phyloP scores from a whole-genome alignment of 2,329 filamentous ascomycete species.

The Pyricularia pennisetigena region DNA sequence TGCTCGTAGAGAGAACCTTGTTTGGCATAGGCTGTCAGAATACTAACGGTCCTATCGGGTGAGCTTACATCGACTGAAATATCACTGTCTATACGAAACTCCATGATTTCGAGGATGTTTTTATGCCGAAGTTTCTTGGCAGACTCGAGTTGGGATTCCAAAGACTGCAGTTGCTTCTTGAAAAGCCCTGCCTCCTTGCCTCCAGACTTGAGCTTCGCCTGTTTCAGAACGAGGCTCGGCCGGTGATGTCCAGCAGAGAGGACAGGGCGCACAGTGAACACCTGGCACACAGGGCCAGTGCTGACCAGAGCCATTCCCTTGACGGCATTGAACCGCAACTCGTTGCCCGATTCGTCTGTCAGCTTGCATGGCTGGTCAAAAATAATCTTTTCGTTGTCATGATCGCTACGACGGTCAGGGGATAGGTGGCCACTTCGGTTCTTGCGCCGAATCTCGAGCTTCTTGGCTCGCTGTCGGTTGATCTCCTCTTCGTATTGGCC shows the following conservation, averaged over 20 bases:
- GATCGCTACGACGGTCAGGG: conserved; percentile 22
- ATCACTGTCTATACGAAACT: conserved; percentile 58
- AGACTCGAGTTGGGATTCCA: conserved; percentile 68
- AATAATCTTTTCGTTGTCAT: conserved; percentile 31
- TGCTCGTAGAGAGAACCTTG: conserved; percentile 77
- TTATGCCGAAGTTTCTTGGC: conserved; percentile 67
- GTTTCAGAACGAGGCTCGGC: conserved; percentile 64
- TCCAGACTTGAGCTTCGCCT: conserved; percentile 49
- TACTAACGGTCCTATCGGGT: conserved; percentile 59
- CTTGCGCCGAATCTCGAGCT: conserved; percentile 54
- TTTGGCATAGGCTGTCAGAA: conserved; percentile 68
- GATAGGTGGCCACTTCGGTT: conserved; percentile 36
- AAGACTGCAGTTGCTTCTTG: conserved; percentile 64
- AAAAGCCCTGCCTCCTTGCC: conserved; percentile 51
- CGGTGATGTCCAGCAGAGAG: conserved; percentile 42
- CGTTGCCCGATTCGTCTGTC: conserved; percentile 53
- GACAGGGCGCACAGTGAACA: conserved; percentile 64
- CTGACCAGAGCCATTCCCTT: conserved; percentile 58
- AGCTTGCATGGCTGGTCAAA: conserved; percentile 60
- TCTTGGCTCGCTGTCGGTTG: conserved; percentile 54
- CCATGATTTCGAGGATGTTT: conserved; percentile 69
- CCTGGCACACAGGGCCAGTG: conserved; percentile 54
- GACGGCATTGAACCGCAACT: conserved; percentile 60
- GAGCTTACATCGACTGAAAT: conserved; percentile 7
- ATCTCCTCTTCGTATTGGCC: conserved; percentile 66